Evolutionary conservation across 1,139 yeast genomes (phyloP), one percentile per base, ranked within the genome.

Genomic region (Lodderomyces pseudojiufengensis): DNA sequence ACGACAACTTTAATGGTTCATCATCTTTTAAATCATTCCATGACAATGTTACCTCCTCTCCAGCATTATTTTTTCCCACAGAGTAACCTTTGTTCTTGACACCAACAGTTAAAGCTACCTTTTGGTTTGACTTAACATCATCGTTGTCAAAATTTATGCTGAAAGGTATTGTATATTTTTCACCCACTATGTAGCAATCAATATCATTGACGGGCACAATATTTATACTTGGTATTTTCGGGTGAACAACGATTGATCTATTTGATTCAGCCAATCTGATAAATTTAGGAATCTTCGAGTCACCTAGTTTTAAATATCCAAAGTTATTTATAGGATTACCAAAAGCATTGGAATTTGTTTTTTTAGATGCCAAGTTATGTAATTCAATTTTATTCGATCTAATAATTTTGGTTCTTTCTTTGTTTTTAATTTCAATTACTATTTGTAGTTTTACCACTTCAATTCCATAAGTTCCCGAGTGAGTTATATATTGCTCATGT

Each of bases 1-100:
- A 36, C 4, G 42, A 37, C 23, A 65, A 40, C 16, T 52, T 50
- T 29, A 68, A 46, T 0, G 68, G 57, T 38, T 65, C 73, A 36
- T 70, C 76, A 42, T 70, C 76, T 43, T 70, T 70, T 35, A 61
- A 46, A 5, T 39, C 48, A 25, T 64, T 59, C 74, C 74, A 70
- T 37, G 57, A 55, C 2, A 54, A 49, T 30, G 54, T 61, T 3
- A 59, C 55, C 7, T 18, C 20, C 13, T 32, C 35, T n/a, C 27
- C 31, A 18, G 6, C 20, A 5, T 5, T 18, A 18, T 18, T 18
- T 14, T 26, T 24, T 16, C 29, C 12, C 5, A 12, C 25, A 5
- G 26, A 8, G 21, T 5, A 13, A 10, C 55, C 36, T 13, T 35
- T 32, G 9, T 32, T 32, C 23, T 38, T 40, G 11, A 44, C 35